Percentiles rank a stretch among this genome's conserved stretches.
Evolutionary conservation across 768 basidiomycete genomes (phyloP).

Genomic region (Boletus tylopilopsis): DNA sequence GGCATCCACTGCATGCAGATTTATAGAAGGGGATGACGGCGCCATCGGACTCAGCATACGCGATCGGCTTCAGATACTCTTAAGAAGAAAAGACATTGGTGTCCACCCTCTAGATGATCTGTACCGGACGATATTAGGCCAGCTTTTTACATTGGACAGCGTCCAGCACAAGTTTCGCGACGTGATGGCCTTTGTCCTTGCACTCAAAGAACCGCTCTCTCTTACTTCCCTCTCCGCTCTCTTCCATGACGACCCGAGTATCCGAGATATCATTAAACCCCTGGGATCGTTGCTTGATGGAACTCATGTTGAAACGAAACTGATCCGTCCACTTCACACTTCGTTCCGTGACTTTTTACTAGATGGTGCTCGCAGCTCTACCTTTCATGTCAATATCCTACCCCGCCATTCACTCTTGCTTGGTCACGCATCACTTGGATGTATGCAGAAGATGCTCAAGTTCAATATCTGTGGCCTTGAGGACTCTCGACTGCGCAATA

Average conservation of each 20-base stretch:
- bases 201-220: constrained; percentile 19
- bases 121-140: constrained; percentile 17
- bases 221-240: constrained; percentile 12
- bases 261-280: constrained; percentile 15
- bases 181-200: constrained; percentile 18
- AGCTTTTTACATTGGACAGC: constrained; percentile 8
- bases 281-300: constrained; percentile 25
- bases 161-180: constrained; percentile 16
- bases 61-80: constrained; percentile 13
- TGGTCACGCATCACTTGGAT: constrained; percentile 24
- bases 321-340: constrained; percentile 31
- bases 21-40: constrained; percentile 19
- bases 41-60: constrained; percentile 8
- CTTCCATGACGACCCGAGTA: constrained; percentile 5
- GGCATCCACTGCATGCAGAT: constrained; percentile 30
- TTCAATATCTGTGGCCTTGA: constrained; percentile 40
- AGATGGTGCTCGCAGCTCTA: constrained; percentile 18
- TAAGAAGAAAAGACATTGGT: not conserved
- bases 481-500: constrained; percentile 32
- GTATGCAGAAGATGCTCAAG: constrained; percentile 31
- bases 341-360: constrained; percentile 35
- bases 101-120: constrained; percentile 17
- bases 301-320: constrained; percentile 9
- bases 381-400: constrained; percentile 18
- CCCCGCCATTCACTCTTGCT: constrained; percentile 16